phyloP scores from a whole-genome alignment of 768 basidiomycete genomes.

The Exidia glandulosa region DNA sequence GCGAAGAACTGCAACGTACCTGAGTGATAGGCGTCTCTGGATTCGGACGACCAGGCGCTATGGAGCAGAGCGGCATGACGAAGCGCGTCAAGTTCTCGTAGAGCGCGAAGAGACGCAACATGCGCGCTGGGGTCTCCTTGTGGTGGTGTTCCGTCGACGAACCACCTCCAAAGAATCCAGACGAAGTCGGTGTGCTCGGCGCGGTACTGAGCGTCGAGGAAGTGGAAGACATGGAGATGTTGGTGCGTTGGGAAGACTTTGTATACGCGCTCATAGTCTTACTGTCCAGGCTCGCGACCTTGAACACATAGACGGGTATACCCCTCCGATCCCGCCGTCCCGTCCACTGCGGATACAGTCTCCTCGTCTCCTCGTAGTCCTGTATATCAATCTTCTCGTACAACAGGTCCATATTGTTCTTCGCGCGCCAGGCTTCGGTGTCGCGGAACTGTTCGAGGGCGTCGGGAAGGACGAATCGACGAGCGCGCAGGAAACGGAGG shows the following conservation, averaged over 20 bases:
- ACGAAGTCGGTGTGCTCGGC: too few relatives aligned
- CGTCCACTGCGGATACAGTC: neutral
- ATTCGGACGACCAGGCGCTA: constrained; percentile 39
- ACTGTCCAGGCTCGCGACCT: neutral
- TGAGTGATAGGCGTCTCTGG: constrained; percentile 45
- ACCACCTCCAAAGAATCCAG: too few relatives aligned
- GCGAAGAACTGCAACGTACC: constrained; percentile 17
- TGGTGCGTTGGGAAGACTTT: neutral
- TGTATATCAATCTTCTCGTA: neutral
- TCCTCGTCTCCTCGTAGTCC: neutral
- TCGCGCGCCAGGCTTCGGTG: neutral
- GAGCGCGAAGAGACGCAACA: constrained; percentile 17
- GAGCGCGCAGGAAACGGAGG: neutral
- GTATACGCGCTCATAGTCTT: neutral
- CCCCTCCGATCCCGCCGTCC: neutral
- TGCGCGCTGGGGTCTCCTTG: neutral
- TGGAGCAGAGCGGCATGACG: constrained; percentile 48
- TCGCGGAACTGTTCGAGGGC: neutral
- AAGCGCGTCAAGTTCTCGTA: constrained; percentile 56
- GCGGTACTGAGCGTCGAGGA: too few relatives aligned
- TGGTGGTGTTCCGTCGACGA: neutral
- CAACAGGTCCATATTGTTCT: neutral
- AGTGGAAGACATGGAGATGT: neutral
- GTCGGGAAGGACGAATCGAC: neutral
- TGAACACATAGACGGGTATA: neutral